phyloP scores from a whole-genome alignment of 2,329 filamentous ascomycete species.

The Cytospora piceae region DNA sequence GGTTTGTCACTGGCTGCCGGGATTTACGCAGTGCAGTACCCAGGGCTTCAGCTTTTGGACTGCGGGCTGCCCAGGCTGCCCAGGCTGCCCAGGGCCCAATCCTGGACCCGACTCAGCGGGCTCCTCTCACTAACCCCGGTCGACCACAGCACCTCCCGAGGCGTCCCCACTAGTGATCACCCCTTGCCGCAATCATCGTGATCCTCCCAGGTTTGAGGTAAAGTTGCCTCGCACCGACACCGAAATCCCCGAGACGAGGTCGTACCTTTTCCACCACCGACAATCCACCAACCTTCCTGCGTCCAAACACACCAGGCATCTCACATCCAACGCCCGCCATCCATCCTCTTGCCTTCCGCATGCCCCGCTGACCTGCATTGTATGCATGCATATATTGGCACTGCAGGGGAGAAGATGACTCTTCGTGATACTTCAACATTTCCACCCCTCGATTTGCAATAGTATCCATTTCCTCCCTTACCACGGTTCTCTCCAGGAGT shows the following conservation, averaged over 20 bases:
- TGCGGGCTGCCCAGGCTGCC: slow-evolving; percentile 22
- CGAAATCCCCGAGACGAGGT: not conserved
- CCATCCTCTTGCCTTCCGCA: slow-evolving; percentile 9
- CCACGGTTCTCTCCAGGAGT: not conserved
- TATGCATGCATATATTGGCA: slow-evolving; percentile 4
- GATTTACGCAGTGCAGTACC: not conserved
- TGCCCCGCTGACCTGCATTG: slow-evolving; percentile 17
- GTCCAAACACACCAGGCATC: not conserved
- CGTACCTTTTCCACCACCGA: slow-evolving; percentile 14
- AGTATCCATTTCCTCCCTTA: not conserved
- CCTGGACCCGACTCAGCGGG: slow-evolving; percentile 19
- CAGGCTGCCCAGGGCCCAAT: too few relatives aligned
- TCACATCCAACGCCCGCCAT: not conserved
- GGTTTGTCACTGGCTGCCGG: slow-evolving; percentile 20
- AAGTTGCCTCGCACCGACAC: slow-evolving; percentile 2
- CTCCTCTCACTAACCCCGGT: slow-evolving; percentile 26
- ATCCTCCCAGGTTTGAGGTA: not conserved
- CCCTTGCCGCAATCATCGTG: not conserved
- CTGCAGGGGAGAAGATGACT: slow-evolving; percentile 19
- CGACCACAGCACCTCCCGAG: not conserved
- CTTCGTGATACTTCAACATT: slow-evolving; percentile 4
- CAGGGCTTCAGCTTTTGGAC: slow-evolving; percentile 5
- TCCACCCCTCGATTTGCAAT: slow-evolving; percentile 8
- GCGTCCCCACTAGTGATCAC: not conserved
- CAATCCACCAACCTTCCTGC: slow-evolving; percentile 14